These are phyloP conservation scores for Collybia sp. DNA, from an alignment of 768 basidiomycete genomes.

Conservation along the genomic window DNA sequence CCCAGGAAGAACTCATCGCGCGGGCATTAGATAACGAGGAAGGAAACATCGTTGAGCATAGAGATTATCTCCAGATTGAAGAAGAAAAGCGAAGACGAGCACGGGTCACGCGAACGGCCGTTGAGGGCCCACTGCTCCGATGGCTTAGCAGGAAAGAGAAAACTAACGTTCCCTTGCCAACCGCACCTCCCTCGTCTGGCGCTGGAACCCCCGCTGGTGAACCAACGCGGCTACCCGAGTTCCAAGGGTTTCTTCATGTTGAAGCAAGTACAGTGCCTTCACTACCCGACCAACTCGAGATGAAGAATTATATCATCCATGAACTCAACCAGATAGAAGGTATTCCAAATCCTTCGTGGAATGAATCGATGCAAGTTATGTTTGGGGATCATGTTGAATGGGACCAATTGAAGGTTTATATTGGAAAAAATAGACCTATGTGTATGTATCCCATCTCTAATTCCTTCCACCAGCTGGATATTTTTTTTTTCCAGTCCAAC, in stretches of 20 bases:
- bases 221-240: background rate
- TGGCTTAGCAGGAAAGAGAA: slow-evolving; percentile 69
- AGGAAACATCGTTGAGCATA: slow-evolving; percentile 73
- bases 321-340: slow-evolving; percentile 46
- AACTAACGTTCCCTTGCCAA: slow-evolving; percentile 28
- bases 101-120: slow-evolving; percentile 52
- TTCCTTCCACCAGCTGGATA: background rate
- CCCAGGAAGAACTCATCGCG: slow-evolving; percentile 82
- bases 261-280: slow-evolving; percentile 7
- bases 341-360: slow-evolving; percentile 53
- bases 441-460: slow-evolving; percentile 32
- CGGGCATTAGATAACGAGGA: slow-evolving; percentile 85
- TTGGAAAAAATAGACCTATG: slow-evolving; percentile 59
- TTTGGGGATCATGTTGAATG: slow-evolving; percentile 85
- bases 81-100: slow-evolving; percentile 78
- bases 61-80: slow-evolving; percentile 73
- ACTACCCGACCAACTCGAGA: slow-evolving; percentile 34
- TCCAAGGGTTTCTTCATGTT: background rate
- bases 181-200: slow-evolving; percentile 1
- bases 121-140: slow-evolving; percentile 64
- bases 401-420: slow-evolving; percentile 65
- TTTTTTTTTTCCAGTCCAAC: slow-evolving; percentile 45
- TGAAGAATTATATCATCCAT: slow-evolving; percentile 70
- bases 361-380: slow-evolving; percentile 73
- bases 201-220: background rate